phyloP scores from a whole-genome alignment of 805 yeast genomes.

The Diddensiella caesifluorescens region DNA sequence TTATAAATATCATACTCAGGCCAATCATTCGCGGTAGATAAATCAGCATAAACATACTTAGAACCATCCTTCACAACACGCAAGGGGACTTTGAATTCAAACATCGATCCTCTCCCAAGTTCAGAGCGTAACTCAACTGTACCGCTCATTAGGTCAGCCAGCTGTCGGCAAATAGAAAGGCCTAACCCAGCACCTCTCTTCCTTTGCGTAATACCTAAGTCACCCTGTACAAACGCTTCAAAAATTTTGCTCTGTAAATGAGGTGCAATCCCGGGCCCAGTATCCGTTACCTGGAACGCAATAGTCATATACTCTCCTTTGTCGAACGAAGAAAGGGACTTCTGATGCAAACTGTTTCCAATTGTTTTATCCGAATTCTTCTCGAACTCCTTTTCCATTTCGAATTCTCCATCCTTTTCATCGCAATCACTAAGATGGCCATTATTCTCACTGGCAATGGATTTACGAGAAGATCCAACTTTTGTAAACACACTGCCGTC shows the following conservation, averaged over 20 bases:
- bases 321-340: constrained; percentile 21
- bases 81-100: constrained; percentile 62
- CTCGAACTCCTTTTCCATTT: background rate
- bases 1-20: constrained; percentile 15
- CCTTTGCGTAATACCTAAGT: constrained; percentile 83
- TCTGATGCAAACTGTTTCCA: background rate
- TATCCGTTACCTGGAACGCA: constrained; percentile 74
- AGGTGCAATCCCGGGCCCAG: constrained; percentile 92
- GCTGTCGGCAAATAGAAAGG: constrained; percentile 78
- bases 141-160: constrained; percentile 89
- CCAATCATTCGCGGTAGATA: constrained; percentile 12
- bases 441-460: background rate
- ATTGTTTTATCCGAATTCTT: background rate
- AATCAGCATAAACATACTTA: constrained; percentile 13
- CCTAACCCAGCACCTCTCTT: constrained; percentile 97
- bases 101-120: constrained; percentile 77
- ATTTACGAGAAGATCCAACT: background rate
- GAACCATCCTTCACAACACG: constrained; percentile 14
- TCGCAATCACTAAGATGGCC: background rate
- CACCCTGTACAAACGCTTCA: constrained; percentile 97
- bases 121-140: constrained; percentile 54
- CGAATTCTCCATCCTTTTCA: background rate
- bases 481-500: background rate
- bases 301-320: constrained; percentile 46
- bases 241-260: constrained; percentile 77